Percentiles rank a stretch among this genome's conserved stretches.
These are phyloP conservation scores for Malus hybrid DNA, from an alignment of 331 rosid species.

Conservation along the genomic window DNA sequence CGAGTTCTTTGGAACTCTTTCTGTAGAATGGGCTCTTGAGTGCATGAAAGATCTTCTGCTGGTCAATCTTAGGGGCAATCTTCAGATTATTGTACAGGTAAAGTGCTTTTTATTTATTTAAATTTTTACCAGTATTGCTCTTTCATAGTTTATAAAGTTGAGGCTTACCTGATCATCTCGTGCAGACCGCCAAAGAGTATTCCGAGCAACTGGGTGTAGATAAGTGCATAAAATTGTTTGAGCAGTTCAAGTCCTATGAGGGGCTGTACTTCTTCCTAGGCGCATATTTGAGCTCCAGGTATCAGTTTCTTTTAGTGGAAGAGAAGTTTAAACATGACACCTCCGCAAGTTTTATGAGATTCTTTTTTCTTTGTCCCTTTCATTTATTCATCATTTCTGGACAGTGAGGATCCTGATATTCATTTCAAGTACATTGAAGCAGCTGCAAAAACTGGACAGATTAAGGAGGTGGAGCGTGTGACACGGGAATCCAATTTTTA, in stretches of 20 bases:
- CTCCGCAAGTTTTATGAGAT: background rate
- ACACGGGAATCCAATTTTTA: constrained; percentile 32
- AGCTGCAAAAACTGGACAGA: constrained; percentile 36
- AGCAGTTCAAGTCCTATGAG: constrained; percentile 33
- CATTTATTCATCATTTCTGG: background rate
- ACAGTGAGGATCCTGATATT: constrained; percentile 34
- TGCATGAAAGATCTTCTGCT: constrained; percentile 35
- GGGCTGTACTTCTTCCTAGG: constrained; percentile 34
- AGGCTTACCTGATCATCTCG: background rate
- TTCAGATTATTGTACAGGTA: constrained; percentile 35
- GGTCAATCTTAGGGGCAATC: constrained; percentile 33
- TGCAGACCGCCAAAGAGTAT: constrained; percentile 29
- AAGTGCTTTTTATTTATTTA: background rate
- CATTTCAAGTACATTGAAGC: constrained; percentile 38
- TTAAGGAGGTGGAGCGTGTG: constrained; percentile 37
- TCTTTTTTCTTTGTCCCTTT: background rate
- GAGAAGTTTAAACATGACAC: background rate
- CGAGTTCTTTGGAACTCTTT: constrained; percentile 34
- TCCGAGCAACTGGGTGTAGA: constrained; percentile 30
- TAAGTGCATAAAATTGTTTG: constrained; percentile 24
- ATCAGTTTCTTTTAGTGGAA: background rate
- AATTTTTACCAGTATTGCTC: background rate
- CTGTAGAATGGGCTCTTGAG: constrained; percentile 32
- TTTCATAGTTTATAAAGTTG: background rate
- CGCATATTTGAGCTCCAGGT: constrained; percentile 34